phyloP scores from a whole-genome alignment of 495 filamentous ascomycete genomes.

The Umbilicaria muhlenbergii region DNA sequence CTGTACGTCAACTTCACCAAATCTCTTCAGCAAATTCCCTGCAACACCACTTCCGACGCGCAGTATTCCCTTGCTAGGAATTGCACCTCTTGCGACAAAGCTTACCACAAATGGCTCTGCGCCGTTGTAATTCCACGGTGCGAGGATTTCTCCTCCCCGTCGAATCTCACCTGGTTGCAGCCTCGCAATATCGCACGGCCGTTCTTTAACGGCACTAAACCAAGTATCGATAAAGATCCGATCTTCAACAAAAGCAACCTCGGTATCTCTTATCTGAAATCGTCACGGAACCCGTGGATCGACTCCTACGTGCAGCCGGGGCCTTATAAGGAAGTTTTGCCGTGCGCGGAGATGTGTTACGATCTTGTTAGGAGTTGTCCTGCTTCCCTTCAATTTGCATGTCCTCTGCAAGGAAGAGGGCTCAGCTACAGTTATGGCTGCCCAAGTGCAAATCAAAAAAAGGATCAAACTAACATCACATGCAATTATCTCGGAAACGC shows the following conservation, averaged over 20 bases:
- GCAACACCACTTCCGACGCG: constrained; percentile 50
- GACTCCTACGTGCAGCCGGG: constrained; percentile 59
- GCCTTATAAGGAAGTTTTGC: constrained; percentile 85
- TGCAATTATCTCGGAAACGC: constrained; percentile 45
- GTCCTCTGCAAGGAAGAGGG: constrained; percentile 42
- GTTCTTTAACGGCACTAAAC: constrained; percentile 49
- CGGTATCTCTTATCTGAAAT: constrained; percentile 16
- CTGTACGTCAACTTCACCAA: constrained; percentile 65
- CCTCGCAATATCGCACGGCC: constrained; percentile 49
- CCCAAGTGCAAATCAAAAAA: constrained; percentile 4
- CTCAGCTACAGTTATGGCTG: constrained; percentile 52
- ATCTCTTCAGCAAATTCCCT: constrained; percentile 69
- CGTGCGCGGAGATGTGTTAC: constrained; percentile 74
- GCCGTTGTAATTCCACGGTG: constrained; percentile 84
- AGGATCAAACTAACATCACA: constrained; percentile 24
- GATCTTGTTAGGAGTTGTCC: constrained; percentile 73
- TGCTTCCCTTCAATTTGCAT: constrained; percentile 57
- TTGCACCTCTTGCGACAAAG: constrained; percentile 59
- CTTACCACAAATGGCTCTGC: constrained; percentile 92
- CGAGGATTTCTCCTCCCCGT: constrained; percentile 51
- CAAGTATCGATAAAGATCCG: constrained; percentile 5
- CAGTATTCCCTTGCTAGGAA: constrained; percentile 66
- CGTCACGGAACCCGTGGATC: constrained; percentile 54
- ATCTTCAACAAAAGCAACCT: constrained; percentile 8
- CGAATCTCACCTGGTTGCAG: constrained; percentile 32